Evolutionary conservation across 169 alveolate genomes (phyloP).

Genomic region (Babesia caballi): DNA sequence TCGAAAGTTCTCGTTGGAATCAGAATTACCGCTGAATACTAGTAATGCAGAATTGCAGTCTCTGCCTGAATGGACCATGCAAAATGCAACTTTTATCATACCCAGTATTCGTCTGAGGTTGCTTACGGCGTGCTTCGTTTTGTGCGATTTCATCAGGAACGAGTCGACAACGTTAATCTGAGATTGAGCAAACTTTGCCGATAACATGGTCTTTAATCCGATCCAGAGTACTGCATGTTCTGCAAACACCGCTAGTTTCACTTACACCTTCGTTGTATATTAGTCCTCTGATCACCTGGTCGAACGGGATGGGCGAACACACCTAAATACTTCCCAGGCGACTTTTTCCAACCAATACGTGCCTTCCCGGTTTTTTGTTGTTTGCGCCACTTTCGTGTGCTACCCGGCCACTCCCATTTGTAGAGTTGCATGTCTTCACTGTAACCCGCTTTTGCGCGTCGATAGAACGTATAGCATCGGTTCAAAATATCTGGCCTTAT

Average conservation of each 20-base stretch:
- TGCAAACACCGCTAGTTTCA: neutral
- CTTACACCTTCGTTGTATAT: slow-evolving; percentile 69
- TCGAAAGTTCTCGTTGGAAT: slow-evolving; percentile 82
- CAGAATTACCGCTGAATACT: slow-evolving; percentile 78
- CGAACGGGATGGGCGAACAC: slow-evolving; percentile 82
- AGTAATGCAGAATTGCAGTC: slow-evolving; percentile 81
- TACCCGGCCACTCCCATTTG: slow-evolving; percentile 87
- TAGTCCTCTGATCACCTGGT: slow-evolving; percentile 78
- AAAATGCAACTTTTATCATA: neutral
- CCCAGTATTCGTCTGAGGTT: slow-evolving; percentile 79
- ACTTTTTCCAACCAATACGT: slow-evolving; percentile 84
- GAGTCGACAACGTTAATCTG: slow-evolving; percentile 81
- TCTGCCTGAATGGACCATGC: slow-evolving; percentile 29
- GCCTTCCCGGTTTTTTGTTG: slow-evolving; percentile 81
- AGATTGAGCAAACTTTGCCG: slow-evolving; percentile 85
- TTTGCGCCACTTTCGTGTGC: slow-evolving; percentile 75
- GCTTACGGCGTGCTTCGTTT: slow-evolving; percentile 79
- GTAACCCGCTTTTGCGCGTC: slow-evolving; percentile 84
- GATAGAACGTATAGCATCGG: slow-evolving; percentile 75
- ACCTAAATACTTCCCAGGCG: slow-evolving; percentile 83
- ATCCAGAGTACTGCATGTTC: slow-evolving; percentile 68
- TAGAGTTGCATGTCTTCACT: slow-evolving; percentile 81
- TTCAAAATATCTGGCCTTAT: slow-evolving; percentile 80
- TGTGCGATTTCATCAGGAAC: slow-evolving; percentile 79
- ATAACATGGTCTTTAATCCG: slow-evolving; percentile 75